Evolutionary conservation across 1,284 basidiomycete genomes (phyloP).

Genomic region (Ceratobasidium sp.): DNA sequence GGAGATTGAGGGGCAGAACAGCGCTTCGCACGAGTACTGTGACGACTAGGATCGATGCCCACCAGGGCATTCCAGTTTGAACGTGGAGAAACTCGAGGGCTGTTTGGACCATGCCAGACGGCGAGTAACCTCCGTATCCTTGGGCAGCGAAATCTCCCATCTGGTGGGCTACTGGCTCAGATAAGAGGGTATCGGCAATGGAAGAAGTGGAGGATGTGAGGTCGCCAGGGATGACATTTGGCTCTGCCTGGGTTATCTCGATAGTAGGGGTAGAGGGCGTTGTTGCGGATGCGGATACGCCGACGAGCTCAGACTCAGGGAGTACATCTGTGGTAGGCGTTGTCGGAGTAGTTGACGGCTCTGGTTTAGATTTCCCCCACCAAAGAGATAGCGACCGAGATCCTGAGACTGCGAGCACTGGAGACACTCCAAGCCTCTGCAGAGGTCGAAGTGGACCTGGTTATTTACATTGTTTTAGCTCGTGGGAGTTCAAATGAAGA

Average conservation of each 20-base stretch:
- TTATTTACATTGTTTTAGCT: slow-evolving; percentile 5
- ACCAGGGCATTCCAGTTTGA: slow-evolving; percentile 85
- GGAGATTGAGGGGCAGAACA: slow-evolving; percentile 79
- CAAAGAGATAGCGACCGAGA: slow-evolving; percentile 30
- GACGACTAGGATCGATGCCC: slow-evolving; percentile 82
- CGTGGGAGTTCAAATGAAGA: not conserved
- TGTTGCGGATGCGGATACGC: not conserved
- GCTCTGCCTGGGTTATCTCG: slow-evolving; percentile 29
- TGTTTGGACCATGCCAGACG: slow-evolving; percentile 74
- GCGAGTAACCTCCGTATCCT: slow-evolving; percentile 74
- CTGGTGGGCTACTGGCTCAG: slow-evolving; percentile 41
- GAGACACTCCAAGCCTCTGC: not conserved
- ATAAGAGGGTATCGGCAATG: slow-evolving; percentile 17
- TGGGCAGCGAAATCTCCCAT: slow-evolving; percentile 81
- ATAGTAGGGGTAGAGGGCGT: not conserved
- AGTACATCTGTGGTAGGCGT: not conserved
- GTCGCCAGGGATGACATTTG: slow-evolving; percentile 14
- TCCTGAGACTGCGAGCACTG: not conserved
- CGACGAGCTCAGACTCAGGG: not conserved
- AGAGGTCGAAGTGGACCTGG: not conserved
- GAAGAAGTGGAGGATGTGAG: slow-evolving; percentile 14
- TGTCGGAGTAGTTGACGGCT: not conserved
- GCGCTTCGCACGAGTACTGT: slow-evolving; percentile 77
- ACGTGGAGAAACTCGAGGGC: slow-evolving; percentile 81
- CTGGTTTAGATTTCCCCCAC: slow-evolving; percentile 40